Percentiles rank a stretch among this genome's conserved stretches.
phyloP scores from a whole-genome alignment of 2,329 filamentous ascomycete genomes.

The Ophiostoma sp. region DNA sequence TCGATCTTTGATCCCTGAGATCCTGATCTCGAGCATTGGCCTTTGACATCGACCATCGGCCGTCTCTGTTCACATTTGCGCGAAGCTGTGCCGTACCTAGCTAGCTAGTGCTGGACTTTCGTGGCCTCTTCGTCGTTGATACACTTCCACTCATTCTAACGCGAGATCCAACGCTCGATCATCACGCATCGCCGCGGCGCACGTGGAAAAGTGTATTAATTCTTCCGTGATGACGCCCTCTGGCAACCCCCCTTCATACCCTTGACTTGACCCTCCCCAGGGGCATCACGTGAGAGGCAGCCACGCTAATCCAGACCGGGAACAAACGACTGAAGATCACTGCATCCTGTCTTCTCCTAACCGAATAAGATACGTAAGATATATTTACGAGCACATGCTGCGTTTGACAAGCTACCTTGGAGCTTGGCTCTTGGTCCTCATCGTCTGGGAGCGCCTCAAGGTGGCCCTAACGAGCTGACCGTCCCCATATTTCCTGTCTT shows the following conservation, averaged over 20 bases:
- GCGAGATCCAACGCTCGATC: neutral
- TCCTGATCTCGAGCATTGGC: neutral
- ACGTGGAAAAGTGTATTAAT: slow-evolving; percentile 8
- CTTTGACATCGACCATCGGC: neutral
- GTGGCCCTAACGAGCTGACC: slow-evolving; percentile 4
- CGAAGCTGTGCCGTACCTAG: neutral
- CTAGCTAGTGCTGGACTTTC: neutral
- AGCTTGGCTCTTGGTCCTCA: neutral
- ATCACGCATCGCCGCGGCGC: neutral
- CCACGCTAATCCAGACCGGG: too few species aligned
- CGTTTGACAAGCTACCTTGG: too few species aligned
- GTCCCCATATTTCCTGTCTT: slow-evolving; percentile 6
- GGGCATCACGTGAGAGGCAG: too few species aligned
- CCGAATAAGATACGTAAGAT: too few species aligned
- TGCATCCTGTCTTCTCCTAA: too few species aligned
- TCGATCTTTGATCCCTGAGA: neutral
- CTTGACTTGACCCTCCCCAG: too few species aligned
- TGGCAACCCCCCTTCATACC: neutral
- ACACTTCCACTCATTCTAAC: too few species aligned
- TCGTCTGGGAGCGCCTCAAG: neutral
- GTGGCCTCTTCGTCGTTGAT: too few species aligned
- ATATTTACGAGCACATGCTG: too few species aligned
- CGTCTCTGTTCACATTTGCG: neutral
- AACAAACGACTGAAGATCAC: too few species aligned
- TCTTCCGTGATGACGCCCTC: neutral